Evolutionary conservation across 2,329 filamentous ascomycete genomes (phyloP), one percentile per base, ranked within the genome.

Genomic region (Fusarium napiforme): DNA sequence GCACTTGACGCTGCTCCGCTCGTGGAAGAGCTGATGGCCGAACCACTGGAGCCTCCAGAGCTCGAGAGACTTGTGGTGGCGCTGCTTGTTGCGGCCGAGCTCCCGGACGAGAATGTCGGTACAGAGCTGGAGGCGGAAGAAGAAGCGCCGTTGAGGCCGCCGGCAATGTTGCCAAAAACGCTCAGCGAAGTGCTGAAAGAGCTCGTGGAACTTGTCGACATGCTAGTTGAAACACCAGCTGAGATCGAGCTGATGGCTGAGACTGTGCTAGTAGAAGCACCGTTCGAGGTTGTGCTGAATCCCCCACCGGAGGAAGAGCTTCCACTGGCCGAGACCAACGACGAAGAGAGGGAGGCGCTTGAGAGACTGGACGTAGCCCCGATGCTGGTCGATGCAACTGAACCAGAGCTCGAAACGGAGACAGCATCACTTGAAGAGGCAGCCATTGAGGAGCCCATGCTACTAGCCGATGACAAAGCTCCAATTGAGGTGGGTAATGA

Each of bases 401-500:
- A 32, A n/a, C 8, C 4, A 26, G 30, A 39, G 5, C 21, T 14
- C 1, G 18, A 8, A 3, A 34, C 1, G 1, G 14, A 21, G 23
- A 60, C 7, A 4, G 37, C 19, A 3, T 7, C 40, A 2, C n/a
- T 36, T 0, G 45, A 37, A 11, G 47, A 42, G 3, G 39, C 19
- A 0, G 49, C 32, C 5, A 45, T 11, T 2, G 42, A 66, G 4
- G 50, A 53, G 2, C 26, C 4, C 0, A 4, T 3, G 10, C 57
- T 55, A 2, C 67, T 74, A 8, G 43, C 23, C 2, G 39, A 36
- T 3, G 53, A 58, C 0, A 64, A 56, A 3, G 43, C 58, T 0
- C 57, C 62, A 0, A 69, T 39, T 9, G 67, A 64, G 0, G 47
- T 43, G 1, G 58, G 32, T 3, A 69, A 49, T 16, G 75, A 65